Evolutionary conservation across 1,284 basidiomycete genomes (phyloP).

Genomic region (Athelia sp.): DNA sequence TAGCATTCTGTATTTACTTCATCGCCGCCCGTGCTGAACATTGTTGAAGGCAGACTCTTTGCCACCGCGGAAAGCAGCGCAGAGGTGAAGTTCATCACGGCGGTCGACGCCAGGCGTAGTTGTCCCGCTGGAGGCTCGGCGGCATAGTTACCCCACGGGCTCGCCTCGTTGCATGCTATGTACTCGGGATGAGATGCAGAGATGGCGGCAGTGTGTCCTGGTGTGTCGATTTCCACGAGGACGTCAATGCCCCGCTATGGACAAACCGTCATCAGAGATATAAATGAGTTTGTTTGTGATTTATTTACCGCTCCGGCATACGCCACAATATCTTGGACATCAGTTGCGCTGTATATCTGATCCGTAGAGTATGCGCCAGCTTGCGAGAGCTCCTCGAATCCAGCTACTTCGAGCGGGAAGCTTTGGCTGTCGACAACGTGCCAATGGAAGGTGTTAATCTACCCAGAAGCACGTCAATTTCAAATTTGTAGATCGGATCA

Average conservation of each 20-base stretch:
- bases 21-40: conserved; percentile 81
- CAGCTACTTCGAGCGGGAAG: conserved; percentile 68
- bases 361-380: conserved; percentile 66
- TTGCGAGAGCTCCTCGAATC: conserved; percentile 55
- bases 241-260: conserved; percentile 75
- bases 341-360: conserved; percentile 53
- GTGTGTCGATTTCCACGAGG: conserved; percentile 73
- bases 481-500: not conserved
- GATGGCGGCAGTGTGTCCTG: conserved; percentile 75
- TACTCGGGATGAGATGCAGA: conserved; percentile 63
- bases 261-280: not conserved
- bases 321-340: conserved; percentile 59
- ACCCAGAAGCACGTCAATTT: conserved; percentile 4
- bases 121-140: conserved; percentile 81
- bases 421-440: conserved; percentile 74
- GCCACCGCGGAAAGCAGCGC: conserved; percentile 36
- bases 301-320: conserved; percentile 68
- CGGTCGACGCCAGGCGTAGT: conserved; percentile 58
- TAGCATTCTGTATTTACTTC: conserved; percentile 77
- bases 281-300: conserved; percentile 1
- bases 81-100: conserved; percentile 38
- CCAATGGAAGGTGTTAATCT: conserved; percentile 79
- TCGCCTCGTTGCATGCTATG: conserved; percentile 63
- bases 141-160: conserved; percentile 63
- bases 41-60: conserved; percentile 46